phyloP scores from a whole-genome alignment of 2,329 filamentous ascomycete species.

The Fusarium sp. region DNA sequence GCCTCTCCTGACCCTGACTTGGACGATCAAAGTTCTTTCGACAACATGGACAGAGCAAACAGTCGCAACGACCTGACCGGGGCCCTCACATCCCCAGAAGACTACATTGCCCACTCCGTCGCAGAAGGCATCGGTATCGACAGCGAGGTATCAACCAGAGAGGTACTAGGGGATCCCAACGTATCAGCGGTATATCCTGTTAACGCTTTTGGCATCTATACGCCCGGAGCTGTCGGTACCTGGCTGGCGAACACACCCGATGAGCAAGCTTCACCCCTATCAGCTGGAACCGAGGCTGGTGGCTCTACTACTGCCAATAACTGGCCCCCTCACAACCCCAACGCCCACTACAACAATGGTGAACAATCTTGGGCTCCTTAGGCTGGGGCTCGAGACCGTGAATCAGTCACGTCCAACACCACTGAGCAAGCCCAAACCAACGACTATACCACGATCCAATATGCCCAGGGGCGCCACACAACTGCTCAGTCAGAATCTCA shows the following conservation, averaged over 20 bases:
- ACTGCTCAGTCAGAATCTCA: background rate
- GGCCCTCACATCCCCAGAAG: background rate
- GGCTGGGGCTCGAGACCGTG: no score
- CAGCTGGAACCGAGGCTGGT: no score
- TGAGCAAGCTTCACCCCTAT: no score
- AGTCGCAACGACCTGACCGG: background rate
- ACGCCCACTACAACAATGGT: background rate
- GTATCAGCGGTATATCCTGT: background rate
- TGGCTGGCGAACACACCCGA: no score
- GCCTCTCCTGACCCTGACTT: no score
- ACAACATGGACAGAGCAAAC: no score
- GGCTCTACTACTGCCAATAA: no score
- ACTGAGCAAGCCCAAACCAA: background rate
- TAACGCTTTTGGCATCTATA: background rate
- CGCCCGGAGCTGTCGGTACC: no score
- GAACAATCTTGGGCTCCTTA: background rate
- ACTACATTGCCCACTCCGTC: background rate
- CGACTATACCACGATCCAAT: background rate
- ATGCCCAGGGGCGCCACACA: background rate
- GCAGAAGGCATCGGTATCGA: background rate
- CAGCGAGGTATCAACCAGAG: background rate
- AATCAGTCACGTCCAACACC: no score
- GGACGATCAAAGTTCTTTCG: no score
- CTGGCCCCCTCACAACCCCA: background rate
- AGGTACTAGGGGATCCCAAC: background rate